Evolutionary conservation across 2,329 filamentous ascomycete species (phyloP).

Genomic region (Microsporum canis): DNA sequence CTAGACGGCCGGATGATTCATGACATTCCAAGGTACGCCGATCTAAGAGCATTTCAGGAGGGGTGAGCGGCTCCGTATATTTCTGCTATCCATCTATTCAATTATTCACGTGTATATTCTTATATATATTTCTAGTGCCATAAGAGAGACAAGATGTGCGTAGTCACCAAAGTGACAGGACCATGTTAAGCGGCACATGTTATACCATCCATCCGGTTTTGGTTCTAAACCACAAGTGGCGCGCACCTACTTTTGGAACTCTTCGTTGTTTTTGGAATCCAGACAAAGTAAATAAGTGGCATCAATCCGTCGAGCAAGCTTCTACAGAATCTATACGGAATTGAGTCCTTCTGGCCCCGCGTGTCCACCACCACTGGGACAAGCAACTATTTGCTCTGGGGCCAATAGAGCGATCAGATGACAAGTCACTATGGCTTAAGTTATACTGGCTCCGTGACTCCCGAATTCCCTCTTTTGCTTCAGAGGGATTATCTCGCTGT

Average conservation of each 20-base stretch:
- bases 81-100: too few species aligned
- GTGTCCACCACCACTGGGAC: conserved; percentile 1
- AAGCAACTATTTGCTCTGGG: conserved; percentile 6
- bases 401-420: background rate
- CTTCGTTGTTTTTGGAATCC: background rate
- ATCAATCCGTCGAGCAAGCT: background rate
- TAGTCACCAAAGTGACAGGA: background rate
- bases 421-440: background rate
- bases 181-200: background rate
- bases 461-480: background rate
- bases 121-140: background rate
- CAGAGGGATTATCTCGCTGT: background rate
- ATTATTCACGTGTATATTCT: too few species aligned
- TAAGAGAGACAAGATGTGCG: background rate
- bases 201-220: background rate
- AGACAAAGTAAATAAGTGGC: background rate
- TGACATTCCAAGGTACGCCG: too few species aligned
- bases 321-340: background rate
- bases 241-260: background rate
- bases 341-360: background rate
- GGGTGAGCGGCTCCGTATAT: too few species aligned
- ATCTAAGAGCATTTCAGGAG: too few species aligned
- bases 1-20: too few species aligned
- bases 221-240: background rate
- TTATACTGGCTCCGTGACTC: conserved; percentile 2